Evolutionary conservation across 139 green algal species (phyloP).

Genomic region (Picochlorum sp.): DNA sequence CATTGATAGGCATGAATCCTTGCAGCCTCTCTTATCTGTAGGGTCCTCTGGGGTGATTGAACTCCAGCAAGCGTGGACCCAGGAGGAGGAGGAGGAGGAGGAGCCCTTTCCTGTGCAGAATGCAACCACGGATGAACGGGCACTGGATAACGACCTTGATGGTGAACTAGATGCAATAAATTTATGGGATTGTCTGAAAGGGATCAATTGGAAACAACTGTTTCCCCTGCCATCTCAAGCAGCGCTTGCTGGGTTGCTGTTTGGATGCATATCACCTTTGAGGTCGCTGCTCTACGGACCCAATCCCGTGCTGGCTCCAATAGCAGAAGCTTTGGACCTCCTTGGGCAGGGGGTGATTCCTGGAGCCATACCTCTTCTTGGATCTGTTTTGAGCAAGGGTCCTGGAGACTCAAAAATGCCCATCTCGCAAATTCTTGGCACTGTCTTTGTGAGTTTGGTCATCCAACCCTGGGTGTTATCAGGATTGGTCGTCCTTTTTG

Average conservation of each 20-base stretch:
- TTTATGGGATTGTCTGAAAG: neutral
- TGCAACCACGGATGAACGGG: too few relatives aligned
- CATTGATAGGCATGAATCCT: neutral
- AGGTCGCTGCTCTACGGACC: constrained; percentile 28
- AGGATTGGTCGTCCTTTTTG: constrained; percentile 23
- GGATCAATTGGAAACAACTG: constrained; percentile 12
- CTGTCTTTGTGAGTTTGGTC: constrained; percentile 28
- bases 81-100: too few relatives aligned
- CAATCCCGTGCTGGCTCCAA: constrained; percentile 20
- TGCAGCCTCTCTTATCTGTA: neutral
- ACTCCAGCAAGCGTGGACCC: too few relatives aligned
- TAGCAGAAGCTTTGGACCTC: constrained; percentile 27
- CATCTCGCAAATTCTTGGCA: constrained; percentile 15
- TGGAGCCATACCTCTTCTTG: constrained; percentile 49
- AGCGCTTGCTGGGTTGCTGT: constrained; percentile 20
- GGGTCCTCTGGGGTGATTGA: too few relatives aligned
- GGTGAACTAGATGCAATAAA: neutral
- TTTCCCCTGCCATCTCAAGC: constrained; percentile 27
- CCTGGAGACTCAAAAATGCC: constrained; percentile 28
- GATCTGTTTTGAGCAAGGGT: constrained; percentile 44
- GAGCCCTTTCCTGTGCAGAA: too few relatives aligned
- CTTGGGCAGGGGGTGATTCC: constrained; percentile 46
- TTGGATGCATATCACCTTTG: constrained; percentile 32
- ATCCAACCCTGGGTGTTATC: constrained; percentile 39
- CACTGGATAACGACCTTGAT: too few relatives aligned